Evolutionary conservation across 352 stramenopile species (phyloP).

Genomic region (Phytopythium aichiense): DNA sequence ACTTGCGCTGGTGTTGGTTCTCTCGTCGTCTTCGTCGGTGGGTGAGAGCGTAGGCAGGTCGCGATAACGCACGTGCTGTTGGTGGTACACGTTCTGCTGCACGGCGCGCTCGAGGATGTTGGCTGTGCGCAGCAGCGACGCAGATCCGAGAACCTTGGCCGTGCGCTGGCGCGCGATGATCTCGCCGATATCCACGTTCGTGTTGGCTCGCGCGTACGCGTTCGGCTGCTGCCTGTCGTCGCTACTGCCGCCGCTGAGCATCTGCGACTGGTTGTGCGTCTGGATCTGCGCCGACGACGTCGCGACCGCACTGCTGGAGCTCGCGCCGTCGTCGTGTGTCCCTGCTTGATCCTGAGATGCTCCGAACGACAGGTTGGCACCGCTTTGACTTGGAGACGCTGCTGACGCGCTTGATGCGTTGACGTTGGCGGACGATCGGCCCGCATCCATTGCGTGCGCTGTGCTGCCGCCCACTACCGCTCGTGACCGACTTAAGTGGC

Average conservation of each 20-base stretch:
- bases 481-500: slow-evolving; percentile 18
- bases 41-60: slow-evolving; percentile 50
- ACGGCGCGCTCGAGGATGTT: slow-evolving; percentile 80
- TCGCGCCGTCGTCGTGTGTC: slow-evolving; percentile 18
- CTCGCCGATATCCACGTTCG: slow-evolving; percentile 68
- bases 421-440: slow-evolving; percentile 27
- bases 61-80: slow-evolving; percentile 79
- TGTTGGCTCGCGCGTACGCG: slow-evolving; percentile 62
- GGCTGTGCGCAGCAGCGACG: slow-evolving; percentile 53
- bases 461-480: slow-evolving; percentile 13
- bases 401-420: slow-evolving; percentile 40
- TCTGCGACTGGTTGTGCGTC: slow-evolving; percentile 35
- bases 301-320: slow-evolving; percentile 28
- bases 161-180: slow-evolving; percentile 71
- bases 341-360: slow-evolving; percentile 38
- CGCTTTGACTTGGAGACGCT: slow-evolving; percentile 33
- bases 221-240: slow-evolving; percentile 47
- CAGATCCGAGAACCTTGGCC: slow-evolving; percentile 50
- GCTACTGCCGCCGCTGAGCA: slow-evolving; percentile 36
- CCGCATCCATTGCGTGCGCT: slow-evolving; percentile 33
- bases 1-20: background rate
- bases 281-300: slow-evolving; percentile 41
- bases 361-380: slow-evolving; percentile 41
- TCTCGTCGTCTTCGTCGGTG: slow-evolving; percentile 5
- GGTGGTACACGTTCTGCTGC: slow-evolving; percentile 88